Evolutionary conservation across 192 early-diverging fungal genomes (phyloP).

Genomic region (Kickxella alabastrina): DNA sequence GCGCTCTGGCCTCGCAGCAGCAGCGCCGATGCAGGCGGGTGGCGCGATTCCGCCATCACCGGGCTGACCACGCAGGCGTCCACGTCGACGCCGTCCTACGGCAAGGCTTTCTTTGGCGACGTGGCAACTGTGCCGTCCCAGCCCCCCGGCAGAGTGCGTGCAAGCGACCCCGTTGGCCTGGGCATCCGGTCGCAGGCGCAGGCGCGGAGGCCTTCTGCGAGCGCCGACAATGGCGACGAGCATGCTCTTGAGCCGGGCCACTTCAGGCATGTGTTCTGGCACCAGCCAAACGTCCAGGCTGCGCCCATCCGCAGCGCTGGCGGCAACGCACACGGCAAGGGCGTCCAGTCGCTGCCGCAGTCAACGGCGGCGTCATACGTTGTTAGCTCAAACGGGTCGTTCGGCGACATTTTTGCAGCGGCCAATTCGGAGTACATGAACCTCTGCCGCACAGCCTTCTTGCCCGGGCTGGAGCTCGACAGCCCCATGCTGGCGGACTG

Average conservation of each 20-base stretch:
- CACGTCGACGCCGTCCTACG: constrained; percentile 14
- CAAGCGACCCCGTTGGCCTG: constrained; percentile 2
- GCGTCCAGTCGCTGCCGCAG: constrained; percentile 34
- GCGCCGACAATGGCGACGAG: constrained; percentile 1
- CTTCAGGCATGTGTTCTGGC: constrained; percentile 14
- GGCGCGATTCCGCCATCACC: constrained; percentile 44
- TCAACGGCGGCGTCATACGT: constrained; percentile 25
- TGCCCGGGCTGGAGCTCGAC: constrained; percentile 25
- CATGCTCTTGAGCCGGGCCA: constrained; percentile 3
- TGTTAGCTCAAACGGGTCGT: constrained; percentile 34
- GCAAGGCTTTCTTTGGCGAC: constrained; percentile 4
- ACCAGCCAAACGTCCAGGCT: background rate
- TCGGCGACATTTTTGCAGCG: constrained; percentile 29
- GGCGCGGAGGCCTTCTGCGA: too few relatives aligned
- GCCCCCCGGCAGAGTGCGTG: background rate
- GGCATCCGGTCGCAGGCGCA: background rate
- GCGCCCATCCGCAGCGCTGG: constrained; percentile 20
- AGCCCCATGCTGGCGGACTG: background rate
- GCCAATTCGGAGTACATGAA: constrained; percentile 10
- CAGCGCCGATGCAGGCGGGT: constrained; percentile 15
- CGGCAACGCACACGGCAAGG: constrained; percentile 29
- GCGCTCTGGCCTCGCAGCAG: background rate
- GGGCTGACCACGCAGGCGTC: constrained; percentile 31
- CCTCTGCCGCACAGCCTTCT: constrained; percentile 4
- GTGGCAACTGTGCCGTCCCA: constrained; percentile 4